phyloP scores from a whole-genome alignment of 306 rosid genomes.

The Adenanthera pavonina region DNA sequence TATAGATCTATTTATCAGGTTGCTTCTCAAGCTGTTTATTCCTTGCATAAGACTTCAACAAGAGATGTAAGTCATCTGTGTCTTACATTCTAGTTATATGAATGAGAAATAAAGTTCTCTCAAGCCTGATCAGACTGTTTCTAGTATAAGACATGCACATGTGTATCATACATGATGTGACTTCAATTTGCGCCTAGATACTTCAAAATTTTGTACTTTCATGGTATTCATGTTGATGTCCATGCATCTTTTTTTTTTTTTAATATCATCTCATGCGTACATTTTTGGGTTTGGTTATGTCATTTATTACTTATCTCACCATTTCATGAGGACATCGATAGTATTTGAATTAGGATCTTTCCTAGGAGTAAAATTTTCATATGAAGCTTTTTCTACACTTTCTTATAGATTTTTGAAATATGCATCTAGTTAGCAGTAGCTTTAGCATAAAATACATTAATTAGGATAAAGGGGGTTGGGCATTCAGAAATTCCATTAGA shows the following conservation, averaged over 20 bases:
- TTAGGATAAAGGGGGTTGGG: neutral
- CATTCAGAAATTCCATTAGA: neutral
- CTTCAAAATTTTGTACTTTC: neutral
- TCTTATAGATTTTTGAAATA: neutral
- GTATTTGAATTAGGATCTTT: conserved; percentile 17
- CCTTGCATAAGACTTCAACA: conserved; percentile 88
- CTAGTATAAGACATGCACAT: neutral
- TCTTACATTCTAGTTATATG: conserved; percentile 33
- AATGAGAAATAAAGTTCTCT: neutral
- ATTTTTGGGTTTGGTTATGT: neutral
- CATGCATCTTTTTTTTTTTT: neutral
- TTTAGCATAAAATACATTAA: neutral
- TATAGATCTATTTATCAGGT: conserved; percentile 50
- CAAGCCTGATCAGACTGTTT: neutral
- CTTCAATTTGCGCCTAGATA: neutral
- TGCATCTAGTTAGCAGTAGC: conserved; percentile 17
- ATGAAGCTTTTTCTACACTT: neutral
- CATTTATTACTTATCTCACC: neutral
- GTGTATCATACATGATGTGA: neutral
- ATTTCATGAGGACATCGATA: conserved; percentile 14
- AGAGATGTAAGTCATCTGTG: conserved; percentile 73
- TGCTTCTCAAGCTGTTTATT: conserved; percentile 93
- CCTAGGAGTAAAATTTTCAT: neutral
- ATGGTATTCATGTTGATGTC: neutral
- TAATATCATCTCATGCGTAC: neutral